Percentiles rank a stretch among this genome's conserved stretches.
Conservation (phyloP, 805 yeast species). For the Brettanomyces naardenensis region DNA sequence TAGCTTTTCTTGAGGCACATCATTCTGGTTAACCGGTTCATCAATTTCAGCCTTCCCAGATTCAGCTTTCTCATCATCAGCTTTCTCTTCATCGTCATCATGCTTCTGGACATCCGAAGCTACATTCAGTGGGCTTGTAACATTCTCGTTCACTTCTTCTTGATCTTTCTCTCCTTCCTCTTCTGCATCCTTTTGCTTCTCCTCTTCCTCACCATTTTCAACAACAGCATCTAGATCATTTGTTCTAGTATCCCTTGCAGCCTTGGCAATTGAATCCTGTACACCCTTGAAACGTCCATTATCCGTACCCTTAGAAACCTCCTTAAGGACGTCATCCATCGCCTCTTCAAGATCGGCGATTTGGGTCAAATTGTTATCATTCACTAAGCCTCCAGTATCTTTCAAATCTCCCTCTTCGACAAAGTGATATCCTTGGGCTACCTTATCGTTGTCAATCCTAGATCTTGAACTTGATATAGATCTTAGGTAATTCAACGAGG, state of each 20-base stretch:
- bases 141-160: neutral
- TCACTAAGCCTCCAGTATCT: slow-evolving; percentile 48
- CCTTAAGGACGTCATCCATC: slow-evolving; percentile 36
- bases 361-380: slow-evolving; percentile 41
- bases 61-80: slow-evolving; percentile 4
- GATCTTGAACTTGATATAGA: slow-evolving; percentile 61
- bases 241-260: neutral
- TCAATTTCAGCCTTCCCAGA: neutral
- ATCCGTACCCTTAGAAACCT: slow-evolving; percentile 13
- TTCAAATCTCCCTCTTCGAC: slow-evolving; percentile 33
- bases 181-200: neutral
- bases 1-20: too few species aligned
- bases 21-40: too few species aligned
- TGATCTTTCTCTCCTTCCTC: neutral
- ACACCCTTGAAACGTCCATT: slow-evolving; percentile 1
- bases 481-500: slow-evolving; percentile 51
- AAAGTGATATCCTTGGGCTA: slow-evolving; percentile 23
- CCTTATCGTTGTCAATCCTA: slow-evolving; percentile 32
- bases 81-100: slow-evolving; percentile 5
- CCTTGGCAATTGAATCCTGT: neutral
- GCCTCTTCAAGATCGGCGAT: slow-evolving; percentile 43
- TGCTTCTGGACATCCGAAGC: neutral
- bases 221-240: neutral
- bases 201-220: neutral
- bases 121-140: too few species aligned